Base-by-base conservation (phyloP, 2,329 filamentous ascomycete genomes). In the Diaporthe citrichinensis region DNA sequence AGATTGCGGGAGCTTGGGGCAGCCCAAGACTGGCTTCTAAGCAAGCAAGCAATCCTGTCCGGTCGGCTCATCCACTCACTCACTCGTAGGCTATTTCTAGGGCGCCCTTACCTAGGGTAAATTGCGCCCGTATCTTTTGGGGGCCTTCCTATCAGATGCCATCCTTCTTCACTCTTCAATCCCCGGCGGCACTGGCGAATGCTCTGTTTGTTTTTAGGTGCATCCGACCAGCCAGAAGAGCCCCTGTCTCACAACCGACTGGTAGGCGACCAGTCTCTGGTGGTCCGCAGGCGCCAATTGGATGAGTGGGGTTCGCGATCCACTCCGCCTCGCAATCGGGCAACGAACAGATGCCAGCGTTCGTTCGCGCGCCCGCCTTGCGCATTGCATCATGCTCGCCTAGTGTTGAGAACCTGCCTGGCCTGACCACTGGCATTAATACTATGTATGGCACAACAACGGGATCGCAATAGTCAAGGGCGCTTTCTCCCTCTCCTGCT, bases 161-260 rank as follows among this genome's bases (percentile, higher is more conserved):
- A 55, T 55, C 62, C 51, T 65, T 58, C 58, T 57, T 53, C 25
- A 46, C 34, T 65, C 20, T n/a, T 49, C 23, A 44, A 51, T 25
- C 12, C 71, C 51, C 71, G 62, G 62, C 62, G 65, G 46, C 65
- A 65, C 61, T 73, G 58, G 25, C 59, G 34, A 73, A 44, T 51
- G 58, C 17, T 65, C 71, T 73, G 44, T 57, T 44, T 39, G 34
- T 65, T 55, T 39, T 58, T 58, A 46, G 72, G 72, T 73, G 74
- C 76, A 72, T 49, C 73, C 53, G 68, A 73, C 71, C 71, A 58
- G n/a, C 39, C 71, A 75, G 72, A 74, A 68, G 76, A 41, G 65
- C 71, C 77, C 77, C 77, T 77, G 77, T 77, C 76, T 74, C 74
- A 69, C 74, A 72, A 78, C 31, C 72, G 58, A 71, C 59, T 76